Base-by-base conservation (phyloP, 1,284 basidiomycete species). In the Gomphus bonarii region DNA sequence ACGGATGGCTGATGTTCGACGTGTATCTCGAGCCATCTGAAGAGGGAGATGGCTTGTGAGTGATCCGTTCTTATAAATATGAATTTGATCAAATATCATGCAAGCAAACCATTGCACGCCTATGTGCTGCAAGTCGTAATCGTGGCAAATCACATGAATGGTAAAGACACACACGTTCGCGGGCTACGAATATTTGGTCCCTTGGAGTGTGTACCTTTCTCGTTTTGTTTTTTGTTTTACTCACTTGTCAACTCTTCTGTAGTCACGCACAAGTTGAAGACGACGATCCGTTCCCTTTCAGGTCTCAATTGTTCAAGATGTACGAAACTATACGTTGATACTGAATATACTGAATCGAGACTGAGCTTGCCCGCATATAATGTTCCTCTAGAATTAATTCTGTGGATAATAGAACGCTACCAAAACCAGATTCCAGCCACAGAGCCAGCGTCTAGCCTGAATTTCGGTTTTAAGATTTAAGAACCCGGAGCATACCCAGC, bases 111-210 rank as follows among this genome's bases (percentile, higher is more conserved):
- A 0, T 80, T 98, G 11, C 83, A 88, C 61, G 90, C 91, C 1
- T 95, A 95, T 68, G 81, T 97, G 11, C 70, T 99, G 4, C 94
- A 98, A 66, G 78, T 99, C 33, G 85, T 95, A 59, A 82, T 99
- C 55, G 76, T 94, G 20, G 85, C 89, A 20, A 99, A 99, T 67
- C 94, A 99, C 67, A 87, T 97, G 79, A 97, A 95, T 64, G 97
- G 97, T 3, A 99, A 99, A 69, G 97, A 99, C 71, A 99, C 97
- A 9, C 97, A 99, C 71, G 88, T 99, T 14, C 82, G 97, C 18
- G 92, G 94, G 1, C 70, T 99, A 44, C 82, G 80, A 54, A 80
- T 98, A 22, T 84, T 93, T 60, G 95, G 94, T 0, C 89, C 93
- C 2, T 68, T 81, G 7, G 84, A 86, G 93, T 93, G 66, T 61